Base-by-base conservation (phyloP, 106 monocot species). In the Gastrodia elata region DNA sequence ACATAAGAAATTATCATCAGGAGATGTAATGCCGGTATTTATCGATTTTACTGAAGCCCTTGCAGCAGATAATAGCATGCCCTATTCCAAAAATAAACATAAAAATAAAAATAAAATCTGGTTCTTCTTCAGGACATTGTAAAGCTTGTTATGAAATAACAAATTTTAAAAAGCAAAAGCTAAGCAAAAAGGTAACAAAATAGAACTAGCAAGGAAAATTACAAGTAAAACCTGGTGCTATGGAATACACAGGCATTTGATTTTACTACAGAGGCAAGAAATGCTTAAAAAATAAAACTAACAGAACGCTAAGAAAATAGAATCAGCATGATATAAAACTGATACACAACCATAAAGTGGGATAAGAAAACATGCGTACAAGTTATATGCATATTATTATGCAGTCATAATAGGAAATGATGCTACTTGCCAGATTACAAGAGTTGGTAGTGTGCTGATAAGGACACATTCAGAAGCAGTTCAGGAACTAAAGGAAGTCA, bases 31-130 rank as follows among this genome's bases (percentile, higher is more conserved):
- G 18, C 56, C 49, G 32, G 38, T 34, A 59, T 64, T 64, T 71
- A 24, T 10, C 34, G 64, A 25, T 40, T 76, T 76, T 26, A 69
- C 48, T 16, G 71, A 71, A 61, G 77, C 77, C 71, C 77, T 78
- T 71, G 77, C 77, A 78, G 71, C 71, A 43, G 77, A 78, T 42
- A 78, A 71, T 44, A 78, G 64, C 61, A 71, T 71, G 34, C 57
- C 71, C 77, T 78, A 71, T 36, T 44, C 27, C 52, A 76, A 2
- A 69, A 69, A 39, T 32, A 69, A n/a, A n/a, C n/a, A n/a, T n/a
- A n/a, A n/a, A n/a, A n/a, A n/a, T n/a, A n/a, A n/a, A n/a, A n/a
- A n/a, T n/a, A n/a, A n/a, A n/a, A 2, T 69, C 5, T 67, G 61
- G 27, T 61, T 30, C 32, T 0, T 13, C 61, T 61, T 61, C 32